phyloP scores from a whole-genome alignment of 306 rosid species.

The Fragaria vesca region DNA sequence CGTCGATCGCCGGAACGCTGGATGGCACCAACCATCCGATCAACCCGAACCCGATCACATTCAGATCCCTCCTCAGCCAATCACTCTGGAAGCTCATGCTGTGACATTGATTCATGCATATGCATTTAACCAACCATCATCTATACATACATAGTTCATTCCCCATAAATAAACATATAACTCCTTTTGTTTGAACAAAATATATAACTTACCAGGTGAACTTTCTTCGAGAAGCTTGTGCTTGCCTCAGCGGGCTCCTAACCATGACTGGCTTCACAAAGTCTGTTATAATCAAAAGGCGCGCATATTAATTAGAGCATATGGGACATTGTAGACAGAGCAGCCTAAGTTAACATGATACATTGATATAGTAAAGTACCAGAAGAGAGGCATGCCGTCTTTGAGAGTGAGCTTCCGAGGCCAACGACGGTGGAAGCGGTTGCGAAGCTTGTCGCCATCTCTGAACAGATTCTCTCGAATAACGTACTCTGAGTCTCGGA shows the following conservation, averaged over 20 bases:
- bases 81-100: conserved; percentile 64
- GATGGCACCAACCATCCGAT: conserved; percentile 94
- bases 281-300: conserved; percentile 29
- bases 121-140: not conserved
- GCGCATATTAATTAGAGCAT: not conserved
- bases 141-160: not conserved
- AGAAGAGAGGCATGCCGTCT: conserved; percentile 47
- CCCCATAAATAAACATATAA: not conserved
- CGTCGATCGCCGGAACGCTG: conserved; percentile 73
- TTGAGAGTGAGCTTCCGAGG: conserved; percentile 44
- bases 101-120: not conserved
- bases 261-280: conserved; percentile 52
- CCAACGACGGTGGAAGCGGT: conserved; percentile 59
- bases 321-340: not conserved
- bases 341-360: not conserved
- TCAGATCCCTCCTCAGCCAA: conserved; percentile 79
- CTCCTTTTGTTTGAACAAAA: not conserved
- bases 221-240: conserved; percentile 52
- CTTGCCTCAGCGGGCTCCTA: conserved; percentile 61
- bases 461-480: not conserved
- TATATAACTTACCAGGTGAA: conserved; percentile 54
- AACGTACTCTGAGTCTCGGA: not conserved
- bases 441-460: conserved; percentile 64
- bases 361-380: conserved; percentile 15
- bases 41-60: conserved; percentile 90